phyloP scores from a whole-genome alignment of 768 basidiomycete species.

The Inosperma sp. region DNA sequence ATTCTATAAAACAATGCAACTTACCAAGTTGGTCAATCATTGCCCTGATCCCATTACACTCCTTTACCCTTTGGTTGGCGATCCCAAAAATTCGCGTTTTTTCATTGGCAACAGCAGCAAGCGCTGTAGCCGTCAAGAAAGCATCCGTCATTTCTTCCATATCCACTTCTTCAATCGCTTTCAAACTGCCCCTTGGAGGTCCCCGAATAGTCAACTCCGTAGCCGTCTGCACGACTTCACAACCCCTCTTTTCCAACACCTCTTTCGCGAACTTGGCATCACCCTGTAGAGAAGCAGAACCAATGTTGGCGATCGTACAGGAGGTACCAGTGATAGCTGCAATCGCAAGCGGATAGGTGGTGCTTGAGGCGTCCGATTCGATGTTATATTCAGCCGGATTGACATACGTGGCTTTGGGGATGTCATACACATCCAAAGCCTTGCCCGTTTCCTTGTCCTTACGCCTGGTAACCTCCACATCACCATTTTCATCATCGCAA shows the following conservation, averaged over 20 bases:
- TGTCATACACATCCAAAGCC: slow-evolving; percentile 75
- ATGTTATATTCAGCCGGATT: slow-evolving; percentile 84
- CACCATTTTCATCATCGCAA: slow-evolving; percentile 94
- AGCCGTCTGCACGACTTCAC: slow-evolving; percentile 80
- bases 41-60: slow-evolving; percentile 93
- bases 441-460: slow-evolving; percentile 53
- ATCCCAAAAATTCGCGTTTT: slow-evolving; percentile 88
- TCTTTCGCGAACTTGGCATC: slow-evolving; percentile 94
- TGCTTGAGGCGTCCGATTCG: slow-evolving; percentile 92
- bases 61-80: slow-evolving; percentile 97
- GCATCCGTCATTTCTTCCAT: slow-evolving; percentile 99
- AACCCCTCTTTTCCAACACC: slow-evolving; percentile 94
- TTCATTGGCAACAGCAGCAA: slow-evolving; percentile 76
- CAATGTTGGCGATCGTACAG: slow-evolving; percentile 92
- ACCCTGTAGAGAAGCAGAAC: slow-evolving; percentile 88
- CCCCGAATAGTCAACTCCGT: slow-evolving; percentile 90
- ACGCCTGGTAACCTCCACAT: slow-evolving; percentile 68
- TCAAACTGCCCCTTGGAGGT: slow-evolving; percentile 75
- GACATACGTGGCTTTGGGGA: slow-evolving; percentile 72
- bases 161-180: slow-evolving; percentile 81
- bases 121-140: slow-evolving; percentile 89
- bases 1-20: too few species aligned
- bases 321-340: slow-evolving; percentile 97
- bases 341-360: slow-evolving; percentile 95
- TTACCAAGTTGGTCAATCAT: slow-evolving; percentile 94